Evolutionary conservation across 345 rosid genomes (phyloP).

Genomic region (Populus nigra): DNA sequence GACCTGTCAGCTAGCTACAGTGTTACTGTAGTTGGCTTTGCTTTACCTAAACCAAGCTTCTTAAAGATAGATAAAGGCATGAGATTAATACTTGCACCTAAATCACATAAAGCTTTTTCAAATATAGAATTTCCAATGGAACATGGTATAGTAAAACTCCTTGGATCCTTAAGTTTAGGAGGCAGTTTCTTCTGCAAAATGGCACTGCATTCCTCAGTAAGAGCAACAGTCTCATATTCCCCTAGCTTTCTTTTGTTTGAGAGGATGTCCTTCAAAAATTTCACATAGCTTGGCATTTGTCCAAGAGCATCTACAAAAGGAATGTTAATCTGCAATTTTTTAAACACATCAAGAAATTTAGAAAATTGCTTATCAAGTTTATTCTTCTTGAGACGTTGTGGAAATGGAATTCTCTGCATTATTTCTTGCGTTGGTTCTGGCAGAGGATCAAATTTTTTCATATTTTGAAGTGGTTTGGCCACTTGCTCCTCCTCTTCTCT

Average conservation of each 20-base stretch:
- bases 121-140: not conserved
- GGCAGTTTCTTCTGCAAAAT: not conserved
- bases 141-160: not conserved
- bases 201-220: not conserved
- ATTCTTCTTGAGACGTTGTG: not conserved
- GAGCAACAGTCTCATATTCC: not conserved
- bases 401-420: not conserved
- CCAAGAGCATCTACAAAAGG: not conserved
- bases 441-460: not conserved
- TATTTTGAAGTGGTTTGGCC: not conserved
- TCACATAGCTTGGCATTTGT: not conserved
- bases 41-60: not conserved
- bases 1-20: not conserved
- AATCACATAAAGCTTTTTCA: not conserved
- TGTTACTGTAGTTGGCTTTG: not conserved
- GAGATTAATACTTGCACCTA: not conserved
- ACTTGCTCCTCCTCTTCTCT: not conserved
- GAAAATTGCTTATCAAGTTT: not conserved
- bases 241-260: not conserved
- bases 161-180: not conserved
- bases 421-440: not conserved
- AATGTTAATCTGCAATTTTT: not conserved
- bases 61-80: not conserved
- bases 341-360: not conserved
- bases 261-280: not conserved